Percentiles rank a stretch among this genome's conserved stretches.
Conservation (phyloP, 1,284 basidiomycete species). For the Sporisorium sorghi region DNA sequence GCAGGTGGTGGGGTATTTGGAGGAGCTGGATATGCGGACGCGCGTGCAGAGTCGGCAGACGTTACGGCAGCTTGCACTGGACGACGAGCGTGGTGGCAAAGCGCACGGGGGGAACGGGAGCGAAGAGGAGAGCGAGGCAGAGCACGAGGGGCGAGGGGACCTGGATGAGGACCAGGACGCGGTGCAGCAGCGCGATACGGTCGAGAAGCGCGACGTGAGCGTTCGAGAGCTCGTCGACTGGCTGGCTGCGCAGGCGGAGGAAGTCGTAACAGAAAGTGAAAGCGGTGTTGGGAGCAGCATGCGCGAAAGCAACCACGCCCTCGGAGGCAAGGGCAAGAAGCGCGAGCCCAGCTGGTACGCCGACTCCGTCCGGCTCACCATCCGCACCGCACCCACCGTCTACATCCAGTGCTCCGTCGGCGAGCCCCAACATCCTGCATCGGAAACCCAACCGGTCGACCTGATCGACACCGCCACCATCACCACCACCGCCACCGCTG, state of each 20-base stretch:
- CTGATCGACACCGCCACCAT: slow-evolving; percentile 3
- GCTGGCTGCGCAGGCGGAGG: neutral
- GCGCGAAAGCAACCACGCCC: too few species aligned
- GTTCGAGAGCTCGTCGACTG: slow-evolving; percentile 26
- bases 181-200: slow-evolving; percentile 8
- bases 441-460: neutral
- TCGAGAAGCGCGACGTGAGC: slow-evolving; percentile 24
- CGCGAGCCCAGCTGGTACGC: slow-evolving; percentile 26
- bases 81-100: slow-evolving; percentile 8
- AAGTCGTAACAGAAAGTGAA: neutral
- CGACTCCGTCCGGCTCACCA: slow-evolving; percentile 17
- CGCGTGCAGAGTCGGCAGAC: slow-evolving; percentile 26
- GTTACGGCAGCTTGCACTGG: slow-evolving; percentile 21
- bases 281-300: neutral
- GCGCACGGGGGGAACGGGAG: neutral
- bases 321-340: slow-evolving; percentile 37
- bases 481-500: too few species aligned
- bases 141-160: neutral
- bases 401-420: slow-evolving; percentile 54
- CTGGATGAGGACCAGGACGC: neutral
- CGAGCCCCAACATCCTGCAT: too few species aligned
- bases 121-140: slow-evolving; percentile 6
- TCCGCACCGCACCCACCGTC: slow-evolving; percentile 32
- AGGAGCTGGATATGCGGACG: slow-evolving; percentile 33
- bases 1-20: slow-evolving; percentile 50